Conservation (phyloP, 495 filamentous ascomycete genomes). For the Cercophora scortea region DNA sequence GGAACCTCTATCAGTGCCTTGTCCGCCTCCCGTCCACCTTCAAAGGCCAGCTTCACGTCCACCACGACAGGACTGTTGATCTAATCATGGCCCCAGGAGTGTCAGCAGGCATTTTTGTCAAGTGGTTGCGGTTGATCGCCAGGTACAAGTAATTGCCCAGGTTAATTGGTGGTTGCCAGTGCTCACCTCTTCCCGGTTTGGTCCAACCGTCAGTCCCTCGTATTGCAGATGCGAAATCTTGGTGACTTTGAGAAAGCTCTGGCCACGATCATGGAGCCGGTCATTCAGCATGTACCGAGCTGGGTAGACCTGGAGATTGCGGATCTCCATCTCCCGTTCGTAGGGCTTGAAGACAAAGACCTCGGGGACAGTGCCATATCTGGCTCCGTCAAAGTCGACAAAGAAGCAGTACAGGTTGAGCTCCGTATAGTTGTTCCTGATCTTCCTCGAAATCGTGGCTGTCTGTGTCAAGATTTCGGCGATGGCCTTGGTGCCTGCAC, state of each 20-base stretch:
- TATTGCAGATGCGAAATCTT: constrained; percentile 26
- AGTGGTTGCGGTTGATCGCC: no score
- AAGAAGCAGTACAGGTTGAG: constrained; percentile 15
- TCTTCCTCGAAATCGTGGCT: not conserved
- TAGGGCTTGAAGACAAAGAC: constrained; percentile 22
- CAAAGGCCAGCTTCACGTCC: constrained; percentile 28
- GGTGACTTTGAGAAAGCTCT: constrained; percentile 20
- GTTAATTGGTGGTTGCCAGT: not conserved
- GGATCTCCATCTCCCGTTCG: constrained; percentile 25
- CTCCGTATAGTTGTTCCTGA: not conserved
- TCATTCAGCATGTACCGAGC: constrained; percentile 4
- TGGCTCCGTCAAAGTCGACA: constrained; percentile 29
- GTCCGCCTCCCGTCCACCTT: not conserved
- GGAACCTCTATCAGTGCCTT: not conserved
- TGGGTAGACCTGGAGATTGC: constrained; percentile 25
- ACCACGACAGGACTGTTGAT: constrained; percentile 28
- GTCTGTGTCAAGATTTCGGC: not conserved
- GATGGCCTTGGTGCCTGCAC: not conserved
- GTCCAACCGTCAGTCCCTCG: constrained; percentile 20
- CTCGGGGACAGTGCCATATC: constrained; percentile 23
- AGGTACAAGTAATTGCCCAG: not conserved
- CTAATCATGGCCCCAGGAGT: not conserved
- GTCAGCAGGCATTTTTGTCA: no score
- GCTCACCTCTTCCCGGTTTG: constrained; percentile 26
- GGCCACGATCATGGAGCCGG: constrained; percentile 20